Percentiles rank a stretch among this genome's conserved stretches.
phyloP scores from a whole-genome alignment of 2,329 filamentous ascomycete genomes.

The Fusarium fracticaudum region DNA sequence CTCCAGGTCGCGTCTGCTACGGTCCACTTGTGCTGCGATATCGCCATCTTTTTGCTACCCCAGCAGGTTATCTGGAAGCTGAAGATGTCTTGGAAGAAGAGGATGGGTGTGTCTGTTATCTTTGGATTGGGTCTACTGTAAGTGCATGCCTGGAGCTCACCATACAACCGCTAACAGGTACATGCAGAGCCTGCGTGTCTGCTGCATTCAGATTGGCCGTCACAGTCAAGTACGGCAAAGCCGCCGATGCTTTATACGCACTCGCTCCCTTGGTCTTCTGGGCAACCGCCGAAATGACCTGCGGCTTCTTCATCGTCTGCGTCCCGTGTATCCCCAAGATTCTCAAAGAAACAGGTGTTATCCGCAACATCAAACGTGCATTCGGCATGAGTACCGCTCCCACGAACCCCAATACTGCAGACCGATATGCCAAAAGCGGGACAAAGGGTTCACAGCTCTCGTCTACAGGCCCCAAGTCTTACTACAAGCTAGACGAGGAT shows the following conservation, averaged over 20 bases:
- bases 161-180: neutral
- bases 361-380: slow-evolving; percentile 30
- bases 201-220: neutral
- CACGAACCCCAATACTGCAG: neutral
- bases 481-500: slow-evolving; percentile 3
- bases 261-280: neutral
- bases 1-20: slow-evolving; percentile 1
- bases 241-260: neutral
- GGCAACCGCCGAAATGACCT: slow-evolving; percentile 9
- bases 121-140: slow-evolving; percentile 35
- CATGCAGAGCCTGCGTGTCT: neutral
- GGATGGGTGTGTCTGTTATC: slow-evolving; percentile 45
- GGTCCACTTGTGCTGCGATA: slow-evolving; percentile 27
- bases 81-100: slow-evolving; percentile 45
- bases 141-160: neutral
- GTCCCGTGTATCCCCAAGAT: slow-evolving; percentile 9
- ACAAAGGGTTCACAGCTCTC: neutral
- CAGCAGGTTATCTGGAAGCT: slow-evolving; percentile 46
- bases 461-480: neutral
- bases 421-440: neutral
- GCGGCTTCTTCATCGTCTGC: slow-evolving; percentile 14
- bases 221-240: slow-evolving; percentile 1
- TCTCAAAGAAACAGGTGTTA: slow-evolving; percentile 23
- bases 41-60: slow-evolving; percentile 45
- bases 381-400: slow-evolving; percentile 27